phyloP scores from a whole-genome alignment of 2,329 filamentous ascomycete species.

The Colletotrichum sansevieriae region DNA sequence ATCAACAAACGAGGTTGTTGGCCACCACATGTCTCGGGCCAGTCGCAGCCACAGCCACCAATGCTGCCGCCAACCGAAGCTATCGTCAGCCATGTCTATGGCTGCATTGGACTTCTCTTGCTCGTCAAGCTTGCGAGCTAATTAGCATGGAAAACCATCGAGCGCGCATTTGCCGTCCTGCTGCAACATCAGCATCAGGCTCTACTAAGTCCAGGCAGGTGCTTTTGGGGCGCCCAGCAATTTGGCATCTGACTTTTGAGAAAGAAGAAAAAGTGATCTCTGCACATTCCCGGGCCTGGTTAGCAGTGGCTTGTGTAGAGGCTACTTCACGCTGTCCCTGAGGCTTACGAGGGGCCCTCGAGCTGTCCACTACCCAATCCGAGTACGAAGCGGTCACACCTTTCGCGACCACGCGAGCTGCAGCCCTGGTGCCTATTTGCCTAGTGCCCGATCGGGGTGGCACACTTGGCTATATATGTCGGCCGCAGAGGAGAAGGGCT shows the following conservation, averaged over 20 bases:
- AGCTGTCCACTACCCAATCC: constrained; percentile 27
- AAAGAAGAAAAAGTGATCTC: constrained; percentile 1
- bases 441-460: constrained; percentile 27
- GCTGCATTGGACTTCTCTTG: neutral
- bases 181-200: too few relatives aligned
- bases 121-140: neutral
- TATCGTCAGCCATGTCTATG: constrained; percentile 3
- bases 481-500: too few relatives aligned
- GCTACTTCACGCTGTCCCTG: neutral
- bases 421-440: constrained; percentile 2
- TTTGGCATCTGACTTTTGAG: constrained; percentile 9
- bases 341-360: constrained; percentile 25
- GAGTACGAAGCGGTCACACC: constrained; percentile 17
- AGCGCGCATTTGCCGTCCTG: too few relatives aligned
- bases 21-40: constrained; percentile 11
- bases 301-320: neutral
- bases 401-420: constrained; percentile 20
- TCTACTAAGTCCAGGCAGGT: too few relatives aligned
- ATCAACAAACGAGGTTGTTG: constrained; percentile 1
- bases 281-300: constrained; percentile 1
- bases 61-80: neutral
- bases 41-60: neutral
- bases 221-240: constrained; percentile 8
- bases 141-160: too few relatives aligned
- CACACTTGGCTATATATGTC: constrained; percentile 1